These are phyloP conservation scores for Ascomycota sp. DNA, from an alignment of 2,329 filamentous ascomycete genomes.

Conservation along the genomic window DNA sequence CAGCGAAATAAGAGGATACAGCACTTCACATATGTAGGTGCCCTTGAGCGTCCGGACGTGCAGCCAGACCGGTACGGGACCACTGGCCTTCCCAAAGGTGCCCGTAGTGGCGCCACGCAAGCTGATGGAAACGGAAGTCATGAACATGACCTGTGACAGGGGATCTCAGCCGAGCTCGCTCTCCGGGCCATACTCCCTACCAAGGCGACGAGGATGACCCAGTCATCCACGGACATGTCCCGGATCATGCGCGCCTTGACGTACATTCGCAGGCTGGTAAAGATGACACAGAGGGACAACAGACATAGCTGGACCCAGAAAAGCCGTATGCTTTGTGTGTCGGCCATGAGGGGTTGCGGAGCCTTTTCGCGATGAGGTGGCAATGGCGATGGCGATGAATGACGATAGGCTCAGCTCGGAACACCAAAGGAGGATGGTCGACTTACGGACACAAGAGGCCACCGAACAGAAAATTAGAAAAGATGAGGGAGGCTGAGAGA, in stretches of 20 bases:
- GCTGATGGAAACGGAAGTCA: background rate
- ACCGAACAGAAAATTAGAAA: too few species aligned
- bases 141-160: background rate
- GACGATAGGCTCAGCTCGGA: too few species aligned
- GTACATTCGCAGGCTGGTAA: constrained; percentile 13
- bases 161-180: too few species aligned
- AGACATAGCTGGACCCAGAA: constrained; percentile 9
- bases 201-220: constrained; percentile 1
- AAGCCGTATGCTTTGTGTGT: constrained; percentile 3
- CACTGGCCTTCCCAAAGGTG: background rate
- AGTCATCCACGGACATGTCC: constrained; percentile 1
- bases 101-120: constrained; percentile 1
- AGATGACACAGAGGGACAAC: constrained; percentile 13
- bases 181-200: too few species aligned
- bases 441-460: too few species aligned
- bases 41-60: background rate
- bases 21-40: constrained; percentile 1
- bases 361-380: too few species aligned
- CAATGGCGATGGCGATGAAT: background rate
- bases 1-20: constrained; percentile 1
- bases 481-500: too few species aligned
- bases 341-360: too few species aligned
- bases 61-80: background rate
- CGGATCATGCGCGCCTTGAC: constrained; percentile 1
- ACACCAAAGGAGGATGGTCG: too few species aligned